Base-by-base conservation (phyloP, 305 asterid genomes). In the Coffea humblotiana region DNA sequence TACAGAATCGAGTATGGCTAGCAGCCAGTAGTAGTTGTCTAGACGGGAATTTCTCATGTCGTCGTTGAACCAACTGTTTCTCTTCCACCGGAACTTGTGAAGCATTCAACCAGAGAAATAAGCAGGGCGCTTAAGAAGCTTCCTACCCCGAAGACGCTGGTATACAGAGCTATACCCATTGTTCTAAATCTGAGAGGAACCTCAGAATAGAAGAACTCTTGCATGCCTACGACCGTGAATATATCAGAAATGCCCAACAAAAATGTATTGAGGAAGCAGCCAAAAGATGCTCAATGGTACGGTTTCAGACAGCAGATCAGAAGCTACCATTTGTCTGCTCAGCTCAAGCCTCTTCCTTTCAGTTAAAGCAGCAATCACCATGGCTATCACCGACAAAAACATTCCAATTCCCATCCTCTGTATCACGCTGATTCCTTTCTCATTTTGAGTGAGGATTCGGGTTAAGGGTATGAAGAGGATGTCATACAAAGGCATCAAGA, bases 141-240 rank as follows among this genome's bases (percentile, higher is more conserved):
- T 68, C 99, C 99, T 7, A 91, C 91, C 0, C 99, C 99, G 14
- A 96, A 96, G 21, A 94, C 98, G 52, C 98, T 96, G 11, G 98
- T 92, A 37, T 91, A 91, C 7, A 96, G 88, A 1, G 97, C 97
- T 8, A 96, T 91, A 12, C 99, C 99, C 93, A 92, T 87, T 0
- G 98, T 94, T 82, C 97, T 85, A 96, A 94, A 91, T 11, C 84
- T 82, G 29, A 47, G 74, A 0, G 99, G 99, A n/a, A 96, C 99
- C 76, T 94, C 94, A 0, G 93, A 87, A 27, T 90, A 94, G 87
- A 96, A 96, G 78, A 85, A 96, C 82, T 94, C 98, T 77, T 96
- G 98, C 99, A 96, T 94, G 40, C 98, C 99, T 0, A 96, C 98
- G 0, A 96, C 99, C 0, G 99, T 96, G 80, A 96, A 96, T 54